These are phyloP conservation scores for Anastatica hierochuntica DNA, from an alignment of 345 rosid genomes.

Conservation along the genomic window DNA sequence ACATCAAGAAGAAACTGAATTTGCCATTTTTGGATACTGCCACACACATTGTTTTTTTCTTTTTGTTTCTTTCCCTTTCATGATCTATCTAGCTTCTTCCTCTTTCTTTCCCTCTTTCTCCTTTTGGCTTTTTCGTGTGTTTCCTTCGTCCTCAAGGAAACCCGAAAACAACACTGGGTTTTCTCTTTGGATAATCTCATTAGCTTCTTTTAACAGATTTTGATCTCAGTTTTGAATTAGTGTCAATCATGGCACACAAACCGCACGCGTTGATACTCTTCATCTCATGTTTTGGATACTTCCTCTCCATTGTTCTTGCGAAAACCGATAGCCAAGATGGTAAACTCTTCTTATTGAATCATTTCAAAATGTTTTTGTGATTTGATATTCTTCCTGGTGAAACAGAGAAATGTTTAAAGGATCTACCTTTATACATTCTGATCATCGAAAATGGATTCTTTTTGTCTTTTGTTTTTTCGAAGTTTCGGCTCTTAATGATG, in stretches of 20 bases:
- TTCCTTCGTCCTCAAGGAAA: conserved; percentile 26
- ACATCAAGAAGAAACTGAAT: conserved; percentile 9
- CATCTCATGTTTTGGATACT: conserved; percentile 27
- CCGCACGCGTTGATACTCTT: conserved; percentile 14
- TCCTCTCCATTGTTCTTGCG: conserved; percentile 31
- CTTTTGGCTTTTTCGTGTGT: conserved; percentile 25
- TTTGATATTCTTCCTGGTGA: too few relatives aligned
- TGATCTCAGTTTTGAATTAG: neutral
- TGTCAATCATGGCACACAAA: conserved; percentile 15
- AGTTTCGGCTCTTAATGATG: conserved; percentile 80
- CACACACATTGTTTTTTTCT: conserved; percentile 13
- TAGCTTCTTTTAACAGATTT: neutral
- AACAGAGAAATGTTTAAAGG: too few relatives aligned
- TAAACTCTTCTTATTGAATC: conserved; percentile 21
- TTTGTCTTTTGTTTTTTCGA: conserved; percentile 9
- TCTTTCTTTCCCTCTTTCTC: too few relatives aligned
- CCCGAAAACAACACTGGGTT: conserved; percentile 25
- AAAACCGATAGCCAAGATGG: conserved; percentile 53
- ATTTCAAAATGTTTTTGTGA: too few relatives aligned
- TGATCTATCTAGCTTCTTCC: conserved; percentile 17
- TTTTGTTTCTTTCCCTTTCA: neutral
- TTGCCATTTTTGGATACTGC: conserved; percentile 18
- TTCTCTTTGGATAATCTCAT: conserved; percentile 20
- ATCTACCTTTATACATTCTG: neutral
- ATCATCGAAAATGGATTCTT: neutral